Conservation (phyloP, 257 asterid genomes). For the Solanum stenotomum region DNA sequence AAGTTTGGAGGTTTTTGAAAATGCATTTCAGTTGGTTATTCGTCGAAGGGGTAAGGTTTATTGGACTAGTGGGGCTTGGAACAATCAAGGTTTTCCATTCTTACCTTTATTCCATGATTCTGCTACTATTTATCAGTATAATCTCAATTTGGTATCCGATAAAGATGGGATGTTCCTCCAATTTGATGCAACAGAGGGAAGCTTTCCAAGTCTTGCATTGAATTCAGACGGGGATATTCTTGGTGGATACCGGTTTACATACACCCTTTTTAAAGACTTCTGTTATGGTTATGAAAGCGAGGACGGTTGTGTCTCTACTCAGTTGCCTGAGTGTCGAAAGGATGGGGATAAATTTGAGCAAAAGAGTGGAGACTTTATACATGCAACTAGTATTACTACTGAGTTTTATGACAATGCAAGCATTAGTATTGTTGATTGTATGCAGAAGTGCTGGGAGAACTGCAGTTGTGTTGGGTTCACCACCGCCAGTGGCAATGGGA, state of each 20-base stretch:
- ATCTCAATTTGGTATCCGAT: not conserved
- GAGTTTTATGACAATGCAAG: not conserved
- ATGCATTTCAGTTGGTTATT: not conserved
- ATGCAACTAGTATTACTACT: not conserved
- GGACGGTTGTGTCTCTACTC: slow-evolving; percentile 7
- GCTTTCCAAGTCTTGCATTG: not conserved
- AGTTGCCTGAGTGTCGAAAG: slow-evolving; percentile 7
- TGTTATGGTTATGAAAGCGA: not conserved
- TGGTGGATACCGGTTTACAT: not conserved
- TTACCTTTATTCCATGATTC: not conserved
- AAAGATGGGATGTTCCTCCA: not conserved
- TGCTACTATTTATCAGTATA: not conserved
- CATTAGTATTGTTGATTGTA: not conserved
- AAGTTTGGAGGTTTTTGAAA: not conserved
- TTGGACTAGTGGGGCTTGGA: not conserved
- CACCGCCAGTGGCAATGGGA: not conserved
- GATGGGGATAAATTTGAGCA: not conserved
- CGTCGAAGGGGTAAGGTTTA: not conserved
- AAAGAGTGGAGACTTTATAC: not conserved
- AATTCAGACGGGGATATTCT: not conserved
- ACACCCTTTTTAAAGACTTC: not conserved
- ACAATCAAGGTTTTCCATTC: not conserved
- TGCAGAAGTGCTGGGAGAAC: not conserved
- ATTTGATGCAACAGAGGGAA: not conserved
- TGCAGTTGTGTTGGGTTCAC: not conserved